Conservation (phyloP, 2,329 filamentous ascomycete genomes). For the Colletotrichum trifolii region DNA sequence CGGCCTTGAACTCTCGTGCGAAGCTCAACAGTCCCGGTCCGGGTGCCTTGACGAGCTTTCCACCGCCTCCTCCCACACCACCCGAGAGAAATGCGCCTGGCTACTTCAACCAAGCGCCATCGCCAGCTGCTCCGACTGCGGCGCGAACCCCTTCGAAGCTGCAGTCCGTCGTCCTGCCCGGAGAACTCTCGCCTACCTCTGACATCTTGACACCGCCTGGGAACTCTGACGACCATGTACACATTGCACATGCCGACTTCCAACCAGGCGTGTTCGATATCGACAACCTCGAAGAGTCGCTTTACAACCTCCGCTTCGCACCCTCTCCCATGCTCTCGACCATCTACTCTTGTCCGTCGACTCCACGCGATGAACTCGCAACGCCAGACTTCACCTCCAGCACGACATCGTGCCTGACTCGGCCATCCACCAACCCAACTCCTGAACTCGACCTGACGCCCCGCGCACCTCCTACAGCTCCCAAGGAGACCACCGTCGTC, state of each 20-base stretch:
- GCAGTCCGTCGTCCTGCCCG: too few relatives aligned
- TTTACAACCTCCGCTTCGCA: constrained; percentile 32
- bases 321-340: constrained; percentile 34
- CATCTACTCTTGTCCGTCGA: constrained; percentile 31
- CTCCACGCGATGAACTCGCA: constrained; percentile 20
- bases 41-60: constrained; percentile 31
- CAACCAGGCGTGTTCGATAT: constrained; percentile 22
- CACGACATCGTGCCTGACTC: constrained; percentile 30
- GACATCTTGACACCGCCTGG: constrained; percentile 5
- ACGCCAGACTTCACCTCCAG: constrained; percentile 28
- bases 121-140: background rate
- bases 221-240: background rate
- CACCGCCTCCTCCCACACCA: constrained; percentile 27
- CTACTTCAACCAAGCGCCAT: background rate
- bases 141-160: too few relatives aligned
- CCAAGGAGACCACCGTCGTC: constrained; percentile 1
- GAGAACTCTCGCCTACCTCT: background rate
- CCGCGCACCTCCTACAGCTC: background rate
- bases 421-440: constrained; percentile 32
- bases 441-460: constrained; percentile 23
- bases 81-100: constrained; percentile 1
- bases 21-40: constrained; percentile 26
- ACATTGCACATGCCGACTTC: background rate
- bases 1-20: background rate
- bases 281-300: constrained; percentile 31